A percentile compares a stretch with the other conserved stretches of the same genome.
Conservation (phyloP, 2,329 filamentous ascomycete species). For the Metarhizium brunneum region DNA sequence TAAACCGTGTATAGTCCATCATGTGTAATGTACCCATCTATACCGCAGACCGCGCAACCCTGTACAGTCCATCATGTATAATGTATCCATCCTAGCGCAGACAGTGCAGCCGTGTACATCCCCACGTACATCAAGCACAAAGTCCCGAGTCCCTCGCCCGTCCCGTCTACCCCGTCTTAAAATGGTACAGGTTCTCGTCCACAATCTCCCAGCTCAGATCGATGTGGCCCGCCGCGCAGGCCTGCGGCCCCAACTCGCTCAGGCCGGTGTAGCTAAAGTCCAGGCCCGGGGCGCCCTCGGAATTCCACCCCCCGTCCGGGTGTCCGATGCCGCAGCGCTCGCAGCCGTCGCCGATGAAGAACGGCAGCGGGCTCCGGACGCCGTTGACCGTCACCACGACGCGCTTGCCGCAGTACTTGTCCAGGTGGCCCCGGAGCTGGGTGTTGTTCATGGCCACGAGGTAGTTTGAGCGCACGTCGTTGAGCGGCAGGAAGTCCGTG, state of each 20-base stretch:
- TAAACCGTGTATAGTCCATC: too few species aligned
- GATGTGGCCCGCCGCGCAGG: constrained; percentile 9
- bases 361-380: background rate
- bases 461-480: constrained; percentile 6
- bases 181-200: constrained; percentile 10
- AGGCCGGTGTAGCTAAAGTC: constrained; percentile 6
- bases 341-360: constrained; percentile 8
- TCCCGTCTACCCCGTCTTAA: constrained; percentile 2
- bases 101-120: too few species aligned
- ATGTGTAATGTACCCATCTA: too few species aligned
- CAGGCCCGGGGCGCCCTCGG: background rate
- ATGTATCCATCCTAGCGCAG: background rate
- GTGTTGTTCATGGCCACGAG: constrained; percentile 12
- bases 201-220: constrained; percentile 10
- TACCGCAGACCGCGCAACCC: too few species aligned
- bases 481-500: too few species aligned
- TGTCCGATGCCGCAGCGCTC: constrained; percentile 3
- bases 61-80: too few species aligned
- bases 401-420: constrained; percentile 10
- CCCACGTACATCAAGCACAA: too few species aligned
- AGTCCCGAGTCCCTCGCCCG: too few species aligned
- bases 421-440: constrained; percentile 4
- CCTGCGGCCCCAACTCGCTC: constrained; percentile 5
- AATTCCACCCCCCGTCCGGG: constrained; percentile 5
- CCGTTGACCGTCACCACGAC: constrained; percentile 10